Percentiles rank a stretch among this genome's conserved stretches.
Evolutionary conservation across 2,329 filamentous ascomycete genomes (phyloP).

Genomic region (Ophiocordyceps camponoti-floridani): DNA sequence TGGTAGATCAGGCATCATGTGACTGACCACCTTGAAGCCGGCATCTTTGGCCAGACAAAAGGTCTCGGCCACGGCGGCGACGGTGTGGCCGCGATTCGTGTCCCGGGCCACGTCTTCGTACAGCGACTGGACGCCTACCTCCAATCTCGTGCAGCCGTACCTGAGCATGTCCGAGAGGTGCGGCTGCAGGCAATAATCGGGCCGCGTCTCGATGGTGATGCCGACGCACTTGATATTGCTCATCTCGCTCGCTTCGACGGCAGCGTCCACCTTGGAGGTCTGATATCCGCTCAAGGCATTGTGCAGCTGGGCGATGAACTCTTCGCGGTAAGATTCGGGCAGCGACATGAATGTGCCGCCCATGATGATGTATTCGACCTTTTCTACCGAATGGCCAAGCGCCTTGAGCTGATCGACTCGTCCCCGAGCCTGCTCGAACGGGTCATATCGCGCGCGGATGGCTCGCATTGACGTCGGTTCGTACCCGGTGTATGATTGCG

Average conservation of each 20-base stretch:
- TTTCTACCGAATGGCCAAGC: constrained; percentile 91
- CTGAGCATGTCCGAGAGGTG: constrained; percentile 90
- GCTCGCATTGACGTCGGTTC: constrained; percentile 97
- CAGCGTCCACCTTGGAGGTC: constrained; percentile 85
- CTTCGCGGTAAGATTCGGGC: constrained; percentile 71
- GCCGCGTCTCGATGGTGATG: constrained; percentile 93
- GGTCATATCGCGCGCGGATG: constrained; percentile 90
- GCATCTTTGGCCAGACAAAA: constrained; percentile 96
- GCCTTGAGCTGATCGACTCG: constrained; percentile 94
- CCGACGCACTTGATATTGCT: constrained; percentile 95
- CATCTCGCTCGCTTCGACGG: constrained; percentile 86
- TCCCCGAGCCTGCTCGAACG: constrained; percentile 90
- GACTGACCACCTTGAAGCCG: constrained; percentile 95
- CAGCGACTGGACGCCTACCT: constrained; percentile 88
- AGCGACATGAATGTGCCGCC: constrained; percentile 98
- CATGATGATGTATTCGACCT: constrained; percentile 99
- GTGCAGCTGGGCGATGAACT: constrained; percentile 89
- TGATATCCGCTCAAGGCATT: constrained; percentile 95
- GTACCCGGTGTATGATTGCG: constrained; percentile 96
- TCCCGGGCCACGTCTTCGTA: constrained; percentile 98
- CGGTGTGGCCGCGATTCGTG: constrained; percentile 91
- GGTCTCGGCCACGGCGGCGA: constrained; percentile 86
- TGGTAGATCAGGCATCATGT: constrained; percentile 98
- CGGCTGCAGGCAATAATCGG: constrained; percentile 92
- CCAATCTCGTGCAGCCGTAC: constrained; percentile 90